These are phyloP conservation scores for Phytophthora foliorum DNA, from an alignment of 352 stramenopile species.

Conservation along the genomic window DNA sequence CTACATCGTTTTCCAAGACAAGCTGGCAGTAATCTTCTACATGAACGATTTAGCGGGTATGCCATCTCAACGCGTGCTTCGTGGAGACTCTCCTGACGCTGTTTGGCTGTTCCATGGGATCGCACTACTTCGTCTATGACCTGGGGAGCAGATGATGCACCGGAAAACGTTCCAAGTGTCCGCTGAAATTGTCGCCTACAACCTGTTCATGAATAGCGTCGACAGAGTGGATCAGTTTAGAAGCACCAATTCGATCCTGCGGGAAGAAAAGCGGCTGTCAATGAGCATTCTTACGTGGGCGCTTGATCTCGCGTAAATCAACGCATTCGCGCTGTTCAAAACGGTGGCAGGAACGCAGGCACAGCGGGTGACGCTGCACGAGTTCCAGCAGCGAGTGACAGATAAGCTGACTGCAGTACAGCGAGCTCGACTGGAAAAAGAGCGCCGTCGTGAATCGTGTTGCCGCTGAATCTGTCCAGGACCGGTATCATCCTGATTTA, in stretches of 20 bases:
- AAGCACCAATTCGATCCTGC: constrained; percentile 15
- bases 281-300: constrained; percentile 19
- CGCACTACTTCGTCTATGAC: too few relatives aligned
- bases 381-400: constrained; percentile 15
- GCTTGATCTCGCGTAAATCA: constrained; percentile 13
- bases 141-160: too few relatives aligned
- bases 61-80: too few relatives aligned
- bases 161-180: constrained; percentile 5
- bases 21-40: too few relatives aligned
- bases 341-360: not conserved
- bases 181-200: constrained; percentile 2
- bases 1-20: too few relatives aligned
- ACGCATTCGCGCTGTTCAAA: constrained; percentile 10
- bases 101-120: too few relatives aligned
- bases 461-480: too few relatives aligned
- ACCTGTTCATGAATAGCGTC: constrained; percentile 20
- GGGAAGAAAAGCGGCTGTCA: not conserved
- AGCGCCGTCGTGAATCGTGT: not conserved
- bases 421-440: not conserved
- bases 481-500: not conserved
- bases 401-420: constrained; percentile 11
- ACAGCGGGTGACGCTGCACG: not conserved
- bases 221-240: constrained; percentile 19
- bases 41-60: too few relatives aligned
- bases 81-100: too few relatives aligned